Evolutionary conservation across 306 rosid species (phyloP).

Genomic region (Vigna mungo): DNA sequence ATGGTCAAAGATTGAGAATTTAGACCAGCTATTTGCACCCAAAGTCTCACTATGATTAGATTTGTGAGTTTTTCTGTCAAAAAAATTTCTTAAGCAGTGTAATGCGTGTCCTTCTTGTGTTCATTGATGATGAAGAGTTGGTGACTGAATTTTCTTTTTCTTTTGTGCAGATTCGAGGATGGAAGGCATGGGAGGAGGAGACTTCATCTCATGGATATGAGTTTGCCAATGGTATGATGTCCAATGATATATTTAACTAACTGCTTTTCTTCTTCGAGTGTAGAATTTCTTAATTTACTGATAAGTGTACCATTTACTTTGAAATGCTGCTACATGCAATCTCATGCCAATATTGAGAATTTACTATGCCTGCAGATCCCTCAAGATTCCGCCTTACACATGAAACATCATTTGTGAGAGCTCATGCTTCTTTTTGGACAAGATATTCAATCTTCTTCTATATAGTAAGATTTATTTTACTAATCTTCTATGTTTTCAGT

Average conservation of each 20-base stretch:
- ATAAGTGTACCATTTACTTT: not conserved
- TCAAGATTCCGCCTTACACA: constrained; percentile 93
- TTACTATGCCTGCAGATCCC: constrained; percentile 60
- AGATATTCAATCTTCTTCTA: constrained; percentile 72
- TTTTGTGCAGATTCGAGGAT: constrained; percentile 80
- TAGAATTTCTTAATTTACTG: not conserved
- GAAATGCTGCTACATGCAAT: constrained; percentile 22
- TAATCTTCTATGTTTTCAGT: constrained; percentile 31
- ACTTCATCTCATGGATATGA: constrained; percentile 76
- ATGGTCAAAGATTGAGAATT: constrained; percentile 9
- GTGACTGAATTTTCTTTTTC: constrained; percentile 39
- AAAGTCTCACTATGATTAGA: not conserved
- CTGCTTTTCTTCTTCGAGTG: constrained; percentile 12
- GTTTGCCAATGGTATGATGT: constrained; percentile 74
- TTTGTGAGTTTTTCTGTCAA: not conserved
- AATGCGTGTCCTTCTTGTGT: not conserved
- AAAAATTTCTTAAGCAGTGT: not conserved
- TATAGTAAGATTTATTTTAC: constrained; percentile 64
- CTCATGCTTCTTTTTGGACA: constrained; percentile 88
- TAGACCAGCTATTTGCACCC: not conserved
- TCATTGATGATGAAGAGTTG: constrained; percentile 4
- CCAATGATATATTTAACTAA: constrained; percentile 18
- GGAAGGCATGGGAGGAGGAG: constrained; percentile 96
- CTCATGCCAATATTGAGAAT: constrained; percentile 17
- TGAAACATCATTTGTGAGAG: constrained; percentile 91